Conservation (phyloP, 108 stramenopile species). For the Pseudonitzschia multistriata region DNA sequence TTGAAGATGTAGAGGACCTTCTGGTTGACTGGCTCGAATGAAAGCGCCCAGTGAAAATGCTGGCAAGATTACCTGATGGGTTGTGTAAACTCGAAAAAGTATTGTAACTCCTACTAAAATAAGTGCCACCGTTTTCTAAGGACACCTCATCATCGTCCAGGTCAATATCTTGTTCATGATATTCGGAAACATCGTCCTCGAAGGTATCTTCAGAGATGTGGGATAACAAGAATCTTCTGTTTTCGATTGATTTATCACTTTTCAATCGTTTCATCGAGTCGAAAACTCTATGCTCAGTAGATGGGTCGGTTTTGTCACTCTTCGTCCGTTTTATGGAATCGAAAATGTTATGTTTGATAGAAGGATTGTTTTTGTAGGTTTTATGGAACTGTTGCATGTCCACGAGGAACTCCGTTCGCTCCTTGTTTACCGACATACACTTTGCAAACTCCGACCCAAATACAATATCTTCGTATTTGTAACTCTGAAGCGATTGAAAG, state of each 20-base stretch:
- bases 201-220: background rate
- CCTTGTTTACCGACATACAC: background rate
- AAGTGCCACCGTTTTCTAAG: background rate
- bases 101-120: background rate
- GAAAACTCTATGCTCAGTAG: background rate
- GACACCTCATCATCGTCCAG: background rate
- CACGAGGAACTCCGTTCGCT: background rate
- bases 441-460: constrained; percentile 17
- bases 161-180: too few species aligned
- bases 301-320: background rate
- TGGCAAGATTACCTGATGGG: background rate
- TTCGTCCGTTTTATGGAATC: background rate
- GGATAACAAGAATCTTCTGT: too few species aligned
- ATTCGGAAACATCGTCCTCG: background rate
- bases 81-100: background rate
- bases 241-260: too few species aligned
- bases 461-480: constrained; percentile 75
- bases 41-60: background rate
- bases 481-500: constrained; percentile 79
- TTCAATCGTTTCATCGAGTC: too few species aligned
- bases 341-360: too few species aligned
- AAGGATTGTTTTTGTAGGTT: background rate
- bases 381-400: constrained; percentile 9
- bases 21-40: too few species aligned
- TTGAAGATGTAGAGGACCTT: too few species aligned